Evolutionary conservation across 257 asterid genomes (phyloP).

Genomic region (Nemophila menziesii): DNA sequence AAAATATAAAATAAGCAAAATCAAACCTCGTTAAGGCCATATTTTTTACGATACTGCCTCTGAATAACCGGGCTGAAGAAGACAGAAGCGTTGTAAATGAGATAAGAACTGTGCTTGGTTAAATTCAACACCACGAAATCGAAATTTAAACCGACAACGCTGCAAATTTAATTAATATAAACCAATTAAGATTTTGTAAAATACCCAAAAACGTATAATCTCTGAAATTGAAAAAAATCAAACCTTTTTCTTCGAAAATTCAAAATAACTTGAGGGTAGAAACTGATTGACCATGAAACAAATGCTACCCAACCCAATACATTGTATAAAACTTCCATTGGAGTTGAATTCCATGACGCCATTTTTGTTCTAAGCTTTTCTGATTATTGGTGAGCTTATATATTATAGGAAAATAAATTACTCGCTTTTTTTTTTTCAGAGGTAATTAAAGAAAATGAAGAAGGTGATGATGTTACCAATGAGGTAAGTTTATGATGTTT

Average conservation of each 20-base stretch:
- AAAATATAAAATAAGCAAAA: neutral
- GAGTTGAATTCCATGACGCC: constrained; percentile 71
- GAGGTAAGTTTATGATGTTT: too few species aligned
- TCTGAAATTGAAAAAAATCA: neutral
- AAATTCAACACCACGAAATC: constrained; percentile 72
- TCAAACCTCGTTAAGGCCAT: constrained; percentile 51
- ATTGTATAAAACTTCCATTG: constrained; percentile 49
- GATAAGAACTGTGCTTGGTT: constrained; percentile 83
- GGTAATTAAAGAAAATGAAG: too few species aligned
- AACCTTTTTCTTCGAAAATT: constrained; percentile 82
- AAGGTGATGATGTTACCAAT: too few species aligned
- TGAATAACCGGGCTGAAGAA: constrained; percentile 74
- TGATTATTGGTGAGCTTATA: too few species aligned
- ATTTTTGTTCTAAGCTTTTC: constrained; percentile 14
- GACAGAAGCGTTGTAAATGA: constrained; percentile 77
- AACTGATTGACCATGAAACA: constrained; percentile 78
- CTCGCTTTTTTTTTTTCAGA: too few species aligned
- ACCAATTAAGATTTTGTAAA: neutral
- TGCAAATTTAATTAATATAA: constrained; percentile 15
- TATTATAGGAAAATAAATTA: too few species aligned
- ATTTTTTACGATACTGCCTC: constrained; percentile 57
- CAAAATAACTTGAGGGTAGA: constrained; percentile 73
- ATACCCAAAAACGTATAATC: neutral
- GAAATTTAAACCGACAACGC: constrained; percentile 91
- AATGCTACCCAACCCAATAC: constrained; percentile 84